A percentile compares a stretch with the other conserved stretches of the same genome.
These are phyloP conservation scores for Albophoma yamanashiensis DNA, from an alignment of 2,329 filamentous ascomycete species.

Conservation along the genomic window DNA sequence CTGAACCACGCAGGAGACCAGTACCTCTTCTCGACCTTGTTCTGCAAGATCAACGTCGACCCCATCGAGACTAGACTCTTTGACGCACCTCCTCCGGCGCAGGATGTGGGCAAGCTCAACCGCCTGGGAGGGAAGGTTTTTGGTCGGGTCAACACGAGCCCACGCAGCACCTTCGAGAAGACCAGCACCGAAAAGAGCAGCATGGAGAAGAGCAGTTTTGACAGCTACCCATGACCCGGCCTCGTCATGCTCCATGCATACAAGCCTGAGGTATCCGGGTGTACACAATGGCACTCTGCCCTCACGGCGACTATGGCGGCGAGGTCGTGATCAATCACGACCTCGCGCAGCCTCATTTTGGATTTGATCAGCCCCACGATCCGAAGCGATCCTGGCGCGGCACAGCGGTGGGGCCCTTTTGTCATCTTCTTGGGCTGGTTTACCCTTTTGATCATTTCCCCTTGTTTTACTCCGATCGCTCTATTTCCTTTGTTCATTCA, in stretches of 20 bases:
- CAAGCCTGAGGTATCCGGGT: background rate
- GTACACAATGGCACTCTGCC: background rate
- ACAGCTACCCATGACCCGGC: slow-evolving; percentile 21
- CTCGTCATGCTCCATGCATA: background rate
- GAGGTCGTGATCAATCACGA: background rate
- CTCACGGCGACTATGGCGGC: background rate
- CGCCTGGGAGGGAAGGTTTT: slow-evolving; percentile 48
- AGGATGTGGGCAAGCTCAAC: slow-evolving; percentile 42
- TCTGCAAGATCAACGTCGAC: slow-evolving; percentile 71
- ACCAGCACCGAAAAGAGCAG: slow-evolving; percentile 36
- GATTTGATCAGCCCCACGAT: background rate
- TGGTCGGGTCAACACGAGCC: slow-evolving; percentile 40
- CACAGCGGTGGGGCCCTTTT: background rate
- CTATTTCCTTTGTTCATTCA: background rate
- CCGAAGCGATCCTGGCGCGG: background rate
- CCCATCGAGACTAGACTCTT: slow-evolving; percentile 47
- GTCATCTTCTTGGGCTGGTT: background rate
- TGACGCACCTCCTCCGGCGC: slow-evolving; percentile 29
- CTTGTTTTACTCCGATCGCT: background rate
- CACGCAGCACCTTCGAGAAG: slow-evolving; percentile 41
- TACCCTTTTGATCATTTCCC: background rate
- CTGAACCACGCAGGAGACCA: slow-evolving; percentile 83
- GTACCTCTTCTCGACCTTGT: slow-evolving; percentile 89
- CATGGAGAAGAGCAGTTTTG: slow-evolving; percentile 35
- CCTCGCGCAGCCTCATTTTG: background rate